Evolutionary conservation across 2,329 filamentous ascomycete species (phyloP).

Genomic region (Xylariomycetidae sp.): DNA sequence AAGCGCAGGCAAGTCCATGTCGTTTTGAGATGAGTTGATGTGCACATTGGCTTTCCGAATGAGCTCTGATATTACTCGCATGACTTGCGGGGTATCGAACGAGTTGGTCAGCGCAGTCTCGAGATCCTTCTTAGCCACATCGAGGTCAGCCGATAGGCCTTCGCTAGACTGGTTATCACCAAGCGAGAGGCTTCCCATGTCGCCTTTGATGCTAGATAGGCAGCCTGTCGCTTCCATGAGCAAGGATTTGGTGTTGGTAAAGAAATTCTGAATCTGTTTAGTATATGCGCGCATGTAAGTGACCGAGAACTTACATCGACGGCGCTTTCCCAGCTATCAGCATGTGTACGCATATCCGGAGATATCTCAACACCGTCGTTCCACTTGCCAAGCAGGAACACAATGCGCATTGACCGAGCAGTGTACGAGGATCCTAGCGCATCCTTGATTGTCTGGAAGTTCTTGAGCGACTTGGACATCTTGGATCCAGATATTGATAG

Average conservation of each 20-base stretch:
- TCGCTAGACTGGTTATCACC: slow-evolving; percentile 25
- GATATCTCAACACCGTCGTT: slow-evolving; percentile 90
- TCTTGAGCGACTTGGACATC: slow-evolving; percentile 95
- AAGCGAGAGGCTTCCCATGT: slow-evolving; percentile 35
- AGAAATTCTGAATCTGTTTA: slow-evolving; percentile 45
- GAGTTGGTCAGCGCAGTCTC: slow-evolving; percentile 69
- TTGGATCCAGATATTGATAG: slow-evolving; percentile 84
- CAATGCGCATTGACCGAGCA: slow-evolving; percentile 72
- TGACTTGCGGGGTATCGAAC: slow-evolving; percentile 78
- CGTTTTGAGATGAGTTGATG: slow-evolving; percentile 42
- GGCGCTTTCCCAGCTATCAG: slow-evolving; percentile 74
- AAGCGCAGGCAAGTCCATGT: slow-evolving; percentile 41
- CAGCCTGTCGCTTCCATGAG: slow-evolving; percentile 39
- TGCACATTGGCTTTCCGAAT: slow-evolving; percentile 72
- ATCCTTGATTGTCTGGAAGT: slow-evolving; percentile 89
- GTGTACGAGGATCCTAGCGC: slow-evolving; percentile 70
- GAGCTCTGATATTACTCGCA: slow-evolving; percentile 73
- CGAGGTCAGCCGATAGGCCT: slow-evolving; percentile 36
- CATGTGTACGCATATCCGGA: slow-evolving; percentile 70
- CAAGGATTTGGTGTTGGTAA: slow-evolving; percentile 52
- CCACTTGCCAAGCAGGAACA: slow-evolving; percentile 86
- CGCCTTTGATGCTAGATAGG: slow-evolving; percentile 16
- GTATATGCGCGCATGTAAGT: neutral
- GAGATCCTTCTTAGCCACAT: slow-evolving; percentile 51
- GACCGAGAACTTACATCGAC: slow-evolving; percentile 51